These are phyloP conservation scores for Geranomyces michiganensis DNA, from an alignment of 192 early-diverging fungal species.

Conservation along the genomic window DNA sequence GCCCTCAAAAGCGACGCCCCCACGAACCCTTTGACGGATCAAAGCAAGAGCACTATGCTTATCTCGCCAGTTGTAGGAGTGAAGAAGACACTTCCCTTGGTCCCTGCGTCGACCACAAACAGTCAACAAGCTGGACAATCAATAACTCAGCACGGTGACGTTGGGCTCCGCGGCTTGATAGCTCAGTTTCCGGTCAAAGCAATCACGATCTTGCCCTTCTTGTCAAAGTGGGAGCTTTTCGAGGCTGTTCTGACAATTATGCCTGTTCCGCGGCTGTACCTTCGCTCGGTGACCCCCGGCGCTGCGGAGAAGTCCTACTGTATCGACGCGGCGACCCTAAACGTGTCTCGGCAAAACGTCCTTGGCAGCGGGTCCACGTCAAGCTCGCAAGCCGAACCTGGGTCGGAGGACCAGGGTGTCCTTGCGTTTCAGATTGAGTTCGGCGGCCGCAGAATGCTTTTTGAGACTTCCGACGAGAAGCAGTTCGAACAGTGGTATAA, in stretches of 20 bases:
- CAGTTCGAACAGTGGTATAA: too few relatives aligned
- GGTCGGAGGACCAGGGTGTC: too few relatives aligned
- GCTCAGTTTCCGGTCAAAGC: background rate
- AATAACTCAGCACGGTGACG: background rate
- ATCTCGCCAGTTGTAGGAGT: too few relatives aligned
- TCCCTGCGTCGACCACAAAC: background rate
- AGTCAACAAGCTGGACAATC: background rate
- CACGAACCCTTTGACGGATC: too few relatives aligned
- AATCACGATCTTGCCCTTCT: background rate
- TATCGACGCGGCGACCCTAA: background rate
- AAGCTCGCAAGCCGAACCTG: too few relatives aligned
- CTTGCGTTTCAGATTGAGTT: too few relatives aligned
- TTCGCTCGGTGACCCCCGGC: background rate
- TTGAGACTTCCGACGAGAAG: too few relatives aligned
- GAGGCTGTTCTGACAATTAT: background rate
- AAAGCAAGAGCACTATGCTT: too few relatives aligned
- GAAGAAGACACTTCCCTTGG: background rate
- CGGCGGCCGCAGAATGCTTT: too few relatives aligned
- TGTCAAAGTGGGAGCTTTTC: conserved; percentile 6
- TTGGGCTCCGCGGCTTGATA: background rate
- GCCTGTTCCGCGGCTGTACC: conserved; percentile 5
- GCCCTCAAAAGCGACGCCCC: too few relatives aligned
- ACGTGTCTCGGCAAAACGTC: background rate
- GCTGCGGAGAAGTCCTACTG: background rate
- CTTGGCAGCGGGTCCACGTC: background rate